phyloP scores from a whole-genome alignment of 2,329 filamentous ascomycete genomes.

The Coleophoma eucalyptorum region DNA sequence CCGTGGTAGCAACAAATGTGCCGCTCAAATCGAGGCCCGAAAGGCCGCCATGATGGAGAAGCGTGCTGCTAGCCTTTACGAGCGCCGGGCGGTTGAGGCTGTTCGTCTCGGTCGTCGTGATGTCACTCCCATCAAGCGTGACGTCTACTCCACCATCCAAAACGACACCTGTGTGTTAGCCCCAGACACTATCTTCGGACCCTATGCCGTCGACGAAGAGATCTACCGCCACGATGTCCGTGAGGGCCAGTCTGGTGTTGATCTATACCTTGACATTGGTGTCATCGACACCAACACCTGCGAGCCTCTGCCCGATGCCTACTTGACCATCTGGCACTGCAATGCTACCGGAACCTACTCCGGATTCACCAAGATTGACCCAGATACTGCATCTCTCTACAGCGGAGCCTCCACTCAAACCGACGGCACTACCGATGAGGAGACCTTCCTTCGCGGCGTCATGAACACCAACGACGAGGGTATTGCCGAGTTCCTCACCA shows the following conservation, averaged over 20 bases:
- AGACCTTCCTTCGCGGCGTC: slow-evolving; percentile 6
- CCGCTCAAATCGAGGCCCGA: slow-evolving; percentile 5
- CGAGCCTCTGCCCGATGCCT: slow-evolving; percentile 27
- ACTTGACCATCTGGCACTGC: slow-evolving; percentile 27
- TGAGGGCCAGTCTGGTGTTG: slow-evolving; percentile 32
- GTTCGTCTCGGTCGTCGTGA: neutral
- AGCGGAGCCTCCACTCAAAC: slow-evolving; percentile 1
- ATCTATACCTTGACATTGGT: slow-evolving; percentile 34
- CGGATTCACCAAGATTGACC: slow-evolving; percentile 16
- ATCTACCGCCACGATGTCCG: slow-evolving; percentile 31
- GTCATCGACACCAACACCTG: slow-evolving; percentile 37
- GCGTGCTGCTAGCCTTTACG: slow-evolving; percentile 1
- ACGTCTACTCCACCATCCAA: slow-evolving; percentile 5
- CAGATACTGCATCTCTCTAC: slow-evolving; percentile 1
- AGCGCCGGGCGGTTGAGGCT: slow-evolving; percentile 2
- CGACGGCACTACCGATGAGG: slow-evolving; percentile 6
- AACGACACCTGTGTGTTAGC: slow-evolving; percentile 6
- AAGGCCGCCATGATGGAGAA: slow-evolving; percentile 2
- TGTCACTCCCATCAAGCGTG: slow-evolving; percentile 1
- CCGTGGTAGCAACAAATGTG: slow-evolving; percentile 2
- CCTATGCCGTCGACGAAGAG: slow-evolving; percentile 28
- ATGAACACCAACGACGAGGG: slow-evolving; percentile 3
- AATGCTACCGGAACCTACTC: slow-evolving; percentile 30
- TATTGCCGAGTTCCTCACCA: slow-evolving; percentile 9
- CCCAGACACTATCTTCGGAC: slow-evolving; percentile 3